Base-by-base conservation (phyloP, 2,329 filamentous ascomycete species). In the Cercospora sp. region DNA sequence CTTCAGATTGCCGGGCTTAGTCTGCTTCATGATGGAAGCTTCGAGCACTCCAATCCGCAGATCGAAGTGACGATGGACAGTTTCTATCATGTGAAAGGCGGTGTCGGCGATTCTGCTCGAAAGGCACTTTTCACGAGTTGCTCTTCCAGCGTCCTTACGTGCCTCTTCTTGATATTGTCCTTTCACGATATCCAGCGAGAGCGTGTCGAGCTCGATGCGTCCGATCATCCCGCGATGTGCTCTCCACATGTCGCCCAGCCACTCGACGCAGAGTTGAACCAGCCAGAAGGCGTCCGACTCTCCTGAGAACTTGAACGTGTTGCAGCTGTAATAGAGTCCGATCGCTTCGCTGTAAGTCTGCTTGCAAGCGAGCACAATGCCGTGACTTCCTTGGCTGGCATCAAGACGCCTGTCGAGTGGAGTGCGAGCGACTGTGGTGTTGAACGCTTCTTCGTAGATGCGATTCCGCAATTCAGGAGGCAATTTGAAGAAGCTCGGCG, bases 281-380 rank as follows among this genome's bases (percentile, higher is more conserved):
- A 53, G 9, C 48, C 18, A 53, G 48, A 23, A 23, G 20, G 20
- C 18, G 5, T 26, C 20, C 2, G 18, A 13, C 5, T 26, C 20
- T 23, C 20, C 48, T 13, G 48, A 53, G 48, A 53, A 53, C 12
- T 53, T 53, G 60, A 63, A 63, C 6, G 31, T 68, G 58, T 53
- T 61, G 16, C 31, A 55, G n/a, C 53, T 57, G 60, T 68, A 71
- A 51, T 64, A 68, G 5, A 71, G 55, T n/a, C 51, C 45, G 48
- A 67, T 53, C 5, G 65, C 65, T 53, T 72, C 69, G 45, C 9
- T 8, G 26, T 65, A 36, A 20, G 65, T 65, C 12, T 67, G 67
- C 58, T 68, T 71, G 61, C 71, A 69, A 28, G 61, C 57, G n/a
- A 68, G 20, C 1, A 72, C 28, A 1, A 72, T 55, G 9, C 60